Percentiles rank a stretch among this genome's conserved stretches.
Evolutionary conservation across 2,329 filamentous ascomycete species (phyloP).

Genomic region (Xylariaceae sp.): DNA sequence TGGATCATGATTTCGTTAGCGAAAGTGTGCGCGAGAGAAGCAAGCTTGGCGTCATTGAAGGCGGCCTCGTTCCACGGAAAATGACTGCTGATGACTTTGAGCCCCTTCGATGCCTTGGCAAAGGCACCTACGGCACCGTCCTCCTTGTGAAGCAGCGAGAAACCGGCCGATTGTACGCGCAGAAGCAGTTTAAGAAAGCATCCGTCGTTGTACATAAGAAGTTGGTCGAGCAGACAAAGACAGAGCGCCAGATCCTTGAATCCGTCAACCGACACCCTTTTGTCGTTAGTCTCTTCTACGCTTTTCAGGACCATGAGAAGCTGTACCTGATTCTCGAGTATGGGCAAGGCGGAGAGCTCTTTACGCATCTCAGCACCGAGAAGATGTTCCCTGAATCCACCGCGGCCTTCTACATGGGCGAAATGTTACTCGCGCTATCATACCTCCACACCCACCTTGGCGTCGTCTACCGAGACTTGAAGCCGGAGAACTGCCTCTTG

Average conservation of each 20-base stretch:
- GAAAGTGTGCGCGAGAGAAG: slow-evolving; percentile 47
- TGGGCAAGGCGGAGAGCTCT: slow-evolving; percentile 92
- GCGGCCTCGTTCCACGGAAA: slow-evolving; percentile 61
- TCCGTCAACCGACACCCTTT: slow-evolving; percentile 96
- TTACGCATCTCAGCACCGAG: slow-evolving; percentile 89
- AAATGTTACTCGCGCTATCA: slow-evolving; percentile 91
- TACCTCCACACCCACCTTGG: slow-evolving; percentile 90
- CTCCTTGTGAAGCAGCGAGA: slow-evolving; percentile 83
- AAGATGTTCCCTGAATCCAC: slow-evolving; percentile 91
- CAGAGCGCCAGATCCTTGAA: slow-evolving; percentile 90
- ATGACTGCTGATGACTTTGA: slow-evolving; percentile 92
- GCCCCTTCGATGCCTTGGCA: slow-evolving; percentile 84
- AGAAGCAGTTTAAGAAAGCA: slow-evolving; percentile 98
- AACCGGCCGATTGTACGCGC: slow-evolving; percentile 87
- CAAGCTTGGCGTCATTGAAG: slow-evolving; percentile 39
- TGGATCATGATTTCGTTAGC: slow-evolving; percentile 83
- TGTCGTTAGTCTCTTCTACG: slow-evolving; percentile 96
- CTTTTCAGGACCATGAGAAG: slow-evolving; percentile 97
- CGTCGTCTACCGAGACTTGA: slow-evolving; percentile 93
- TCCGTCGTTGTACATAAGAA: slow-evolving; percentile 93
- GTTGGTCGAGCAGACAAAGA: slow-evolving; percentile 94
- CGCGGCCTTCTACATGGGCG: slow-evolving; percentile 96
- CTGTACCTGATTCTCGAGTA: slow-evolving; percentile 97
- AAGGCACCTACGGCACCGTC: slow-evolving; percentile 94
- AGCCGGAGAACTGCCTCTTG: slow-evolving; percentile 94